These are phyloP conservation scores for Ustilago shanxiensis DNA, from an alignment of 1,284 basidiomycete species.

Conservation along the genomic window DNA sequence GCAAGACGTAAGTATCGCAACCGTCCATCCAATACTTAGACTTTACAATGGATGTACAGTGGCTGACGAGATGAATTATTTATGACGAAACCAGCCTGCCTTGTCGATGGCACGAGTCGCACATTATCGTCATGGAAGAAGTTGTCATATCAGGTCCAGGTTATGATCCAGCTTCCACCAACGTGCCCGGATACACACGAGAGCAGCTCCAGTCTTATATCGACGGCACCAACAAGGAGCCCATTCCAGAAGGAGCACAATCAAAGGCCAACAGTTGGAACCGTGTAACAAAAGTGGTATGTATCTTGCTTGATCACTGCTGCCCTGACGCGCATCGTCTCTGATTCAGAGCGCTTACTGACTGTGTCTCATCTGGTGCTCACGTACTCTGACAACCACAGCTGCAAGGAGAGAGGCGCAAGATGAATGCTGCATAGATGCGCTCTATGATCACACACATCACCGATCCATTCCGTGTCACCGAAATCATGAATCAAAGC, in stretches of 20 bases:
- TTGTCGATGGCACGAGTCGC: conserved; percentile 66
- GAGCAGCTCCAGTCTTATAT: conserved; percentile 55
- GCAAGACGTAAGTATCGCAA: conserved; percentile 64
- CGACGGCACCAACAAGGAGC: conserved; percentile 37
- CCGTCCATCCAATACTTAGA: no score
- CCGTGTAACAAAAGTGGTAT: conserved; percentile 63
- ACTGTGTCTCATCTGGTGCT: neutral
- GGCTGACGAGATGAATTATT: neutral
- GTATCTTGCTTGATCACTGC: conserved; percentile 17
- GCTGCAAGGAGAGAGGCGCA: conserved; percentile 61
- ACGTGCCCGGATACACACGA: conserved; percentile 56
- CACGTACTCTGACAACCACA: conserved; percentile 1
- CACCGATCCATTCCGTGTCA: neutral
- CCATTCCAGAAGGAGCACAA: conserved; percentile 47
- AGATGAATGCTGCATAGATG: conserved; percentile 45
- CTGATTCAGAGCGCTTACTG: neutral
- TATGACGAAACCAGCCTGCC: conserved; percentile 51
- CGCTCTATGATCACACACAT: no score
- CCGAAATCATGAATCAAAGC: no score
- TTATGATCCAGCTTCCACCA: conserved; percentile 59
- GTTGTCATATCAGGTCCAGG: conserved; percentile 63
- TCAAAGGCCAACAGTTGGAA: conserved; percentile 63
- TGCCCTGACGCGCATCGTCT: neutral
- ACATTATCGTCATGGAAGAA: conserved; percentile 70
- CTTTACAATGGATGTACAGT: neutral